Base-by-base conservation (phyloP, 2,329 filamentous ascomycete species). In the Penicillium freii region DNA sequence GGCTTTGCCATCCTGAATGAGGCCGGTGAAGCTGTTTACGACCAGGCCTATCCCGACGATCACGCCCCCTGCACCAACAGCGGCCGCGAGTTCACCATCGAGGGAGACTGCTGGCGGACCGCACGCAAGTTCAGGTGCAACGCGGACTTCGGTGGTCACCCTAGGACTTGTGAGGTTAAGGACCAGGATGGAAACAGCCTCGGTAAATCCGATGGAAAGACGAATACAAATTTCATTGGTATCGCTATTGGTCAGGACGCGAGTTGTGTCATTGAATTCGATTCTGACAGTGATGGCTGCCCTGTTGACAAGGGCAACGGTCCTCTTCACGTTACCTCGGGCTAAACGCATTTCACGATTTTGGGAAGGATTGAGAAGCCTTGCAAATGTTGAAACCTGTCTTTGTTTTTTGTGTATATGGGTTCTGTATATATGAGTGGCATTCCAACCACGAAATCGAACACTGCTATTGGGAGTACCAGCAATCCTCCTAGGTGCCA, bases 1-100 rank as follows among this genome's bases (percentile, higher is more conserved):
- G 60, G 60, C 9, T 62, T 62, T 11, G 60, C 57, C 10, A 60
- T 62, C n/a, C 48, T 60, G 31, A 60, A 58, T 10, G 55, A 62
- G 13, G 43, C 29, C 1, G 55, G 58, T 13, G 58, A 62, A 13
- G 60, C 60, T 5, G 56, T 62, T 19, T 62, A 62, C 23, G 46
- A 60, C 45, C 25, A 62, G 4, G 48, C 45, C 40, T 58, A 46
- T 43, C 60, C 60, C 8, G 60, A 53, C 2, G 29, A 58, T 25
- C 60, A 60, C 34, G 36, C 55, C 1, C 60, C 58, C 15, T 62
- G 60, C 31, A 60, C 52, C 9, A 55, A 40, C 8, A 55, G 51
- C 8, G 58, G 58, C 49, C 60, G 58, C 27, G 53, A 54, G 17
- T 62, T 60, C 25, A 62, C 58, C 13, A 60, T 67, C 6, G 58